Evolutionary conservation across 306 rosid genomes (phyloP), one percentile per base, ranked within the genome.

Genomic region (Lotus japonicus): DNA sequence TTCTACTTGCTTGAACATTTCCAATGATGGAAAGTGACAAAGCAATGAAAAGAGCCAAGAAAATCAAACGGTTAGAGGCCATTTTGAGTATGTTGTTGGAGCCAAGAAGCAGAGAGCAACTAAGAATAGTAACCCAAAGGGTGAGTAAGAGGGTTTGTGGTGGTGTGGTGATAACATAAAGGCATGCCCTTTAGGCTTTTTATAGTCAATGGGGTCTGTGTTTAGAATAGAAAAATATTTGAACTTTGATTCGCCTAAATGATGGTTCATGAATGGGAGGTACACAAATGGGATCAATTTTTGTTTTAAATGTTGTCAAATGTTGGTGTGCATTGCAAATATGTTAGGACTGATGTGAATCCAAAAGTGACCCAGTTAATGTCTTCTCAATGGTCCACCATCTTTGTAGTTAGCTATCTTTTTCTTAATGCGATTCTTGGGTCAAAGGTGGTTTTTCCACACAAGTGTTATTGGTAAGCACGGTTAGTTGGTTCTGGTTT

Each of bases 321-420:
- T 73, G 70, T 74, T 64, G 85, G 74, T 77, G 60, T 9, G 72
- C 64, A 54, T 56, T n/a, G n/a, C n/a, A n/a, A n/a, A n/a, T n/a
- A n/a, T n/a, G n/a, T n/a, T n/a, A n/a, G n/a, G n/a, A n/a, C n/a
- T n/a, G n/a, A 54, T 19, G 51, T 38, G 53, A 49, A 55, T 61
- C 55, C 31, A 62, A 54, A 45, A 42, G 15, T 33, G 79, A 31
- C 66, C 79, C 63, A 41, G 39, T 35, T 21, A 21, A 21, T 21
- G 26, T 21, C 26, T 21, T 21, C 26, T 21, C 26, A 21, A 21
- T 21, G 26, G 26, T 21, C 26, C 26, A 21, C 1, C 26, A n/a
- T n/a, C n/a, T n/a, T 21, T 21, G 26, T 3, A 21, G 26, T 21
- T 21, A 21, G 26, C 26, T 21, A 21, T 21, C 26, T 21, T 21